Evolutionary conservation across 164 flowering plant genomes (phyloP), one percentile per base, ranked within the genome.

Genomic region (Aristolochia fimbriata): DNA sequence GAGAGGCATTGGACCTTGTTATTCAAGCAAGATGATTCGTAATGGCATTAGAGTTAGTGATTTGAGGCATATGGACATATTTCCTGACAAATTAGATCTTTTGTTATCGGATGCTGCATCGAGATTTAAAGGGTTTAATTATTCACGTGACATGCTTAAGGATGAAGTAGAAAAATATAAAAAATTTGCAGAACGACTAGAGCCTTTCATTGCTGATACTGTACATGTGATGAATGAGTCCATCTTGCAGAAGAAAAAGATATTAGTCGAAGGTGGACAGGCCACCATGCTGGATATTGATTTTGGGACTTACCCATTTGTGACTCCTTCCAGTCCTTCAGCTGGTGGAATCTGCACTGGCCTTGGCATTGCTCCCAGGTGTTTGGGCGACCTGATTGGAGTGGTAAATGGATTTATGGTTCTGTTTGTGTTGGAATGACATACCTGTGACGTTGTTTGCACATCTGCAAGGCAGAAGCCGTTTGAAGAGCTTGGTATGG

Each of bases 291-390:
- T 92, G 70, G 98, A 92, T 71, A 82, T 92, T 73, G 98, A 92
- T 65, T 89, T 89, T 76, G 98, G 98, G 47, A 92, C 98, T 19
- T 92, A 89, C 65, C 98, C 98, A 0, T 92, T 85, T 69, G 98
- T 92, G 3, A 92, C 98, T 66, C 90, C 98, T 20, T 92, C 98
- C 14, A 90, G 86, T 65, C 97, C 98, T 23, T 92, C 98, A 58
- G 98, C 98, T 6, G 98, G 98, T 71, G 98, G 98, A 20, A 93
- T 93, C 53, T 93, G 97, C 80, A 86, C 88, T 58, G 98, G 98
- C 45, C 94, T 93, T 66, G 97, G 98, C 62, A 85, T 93, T 75
- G 88, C 96, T 65, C 98, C 98, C 10, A 80, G 84, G 73, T 81
- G 73, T 20, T 57, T 92, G 50, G 97, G 98, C 57, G 98, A 93